These are phyloP conservation scores for Cetraspora pellucida DNA, from an alignment of 192 early-diverging fungal species.

Conservation along the genomic window DNA sequence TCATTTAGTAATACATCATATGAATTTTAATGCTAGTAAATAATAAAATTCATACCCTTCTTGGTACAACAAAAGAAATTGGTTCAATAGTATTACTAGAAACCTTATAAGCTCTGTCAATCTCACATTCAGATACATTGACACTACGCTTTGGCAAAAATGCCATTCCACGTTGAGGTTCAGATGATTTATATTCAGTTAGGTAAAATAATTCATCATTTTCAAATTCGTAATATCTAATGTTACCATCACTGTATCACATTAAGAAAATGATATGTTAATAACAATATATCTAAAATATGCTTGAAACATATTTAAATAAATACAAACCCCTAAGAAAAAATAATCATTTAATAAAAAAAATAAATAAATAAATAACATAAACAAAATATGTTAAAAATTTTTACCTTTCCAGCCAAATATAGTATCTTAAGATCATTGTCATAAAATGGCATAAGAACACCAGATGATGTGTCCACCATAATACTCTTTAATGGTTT, in stretches of 20 bases:
- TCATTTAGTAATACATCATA: background rate
- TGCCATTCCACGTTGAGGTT: conserved; percentile 91
- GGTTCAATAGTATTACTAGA: conserved; percentile 88
- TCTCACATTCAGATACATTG: conserved; percentile 85
- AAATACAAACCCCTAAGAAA: background rate
- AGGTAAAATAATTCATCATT: conserved; percentile 89
- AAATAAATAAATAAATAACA: conserved; percentile 9
- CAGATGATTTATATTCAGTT: conserved; percentile 86
- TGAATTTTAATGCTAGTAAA: background rate
- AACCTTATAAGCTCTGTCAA: conserved; percentile 94
- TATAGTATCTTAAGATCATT: conserved; percentile 87
- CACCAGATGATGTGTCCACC: conserved; percentile 92
- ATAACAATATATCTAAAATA: background rate
- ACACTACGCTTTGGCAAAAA: conserved; percentile 93
- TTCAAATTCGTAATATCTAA: conserved; percentile 97
- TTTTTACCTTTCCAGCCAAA: conserved; percentile 87
- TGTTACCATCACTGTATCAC: conserved; percentile 87
- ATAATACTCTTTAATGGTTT: conserved; percentile 74
- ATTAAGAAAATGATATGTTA: background rate
- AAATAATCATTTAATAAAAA: background rate
- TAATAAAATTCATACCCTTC: conserved; percentile 66
- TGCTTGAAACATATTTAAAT: background rate
- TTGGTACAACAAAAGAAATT: conserved; percentile 94
- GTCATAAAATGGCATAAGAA: conserved; percentile 98
- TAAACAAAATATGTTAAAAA: background rate